Percentiles rank a stretch among this genome's conserved stretches.
Conservation (phyloP, 768 basidiomycete species). For the Xerocomus potaroensis region DNA sequence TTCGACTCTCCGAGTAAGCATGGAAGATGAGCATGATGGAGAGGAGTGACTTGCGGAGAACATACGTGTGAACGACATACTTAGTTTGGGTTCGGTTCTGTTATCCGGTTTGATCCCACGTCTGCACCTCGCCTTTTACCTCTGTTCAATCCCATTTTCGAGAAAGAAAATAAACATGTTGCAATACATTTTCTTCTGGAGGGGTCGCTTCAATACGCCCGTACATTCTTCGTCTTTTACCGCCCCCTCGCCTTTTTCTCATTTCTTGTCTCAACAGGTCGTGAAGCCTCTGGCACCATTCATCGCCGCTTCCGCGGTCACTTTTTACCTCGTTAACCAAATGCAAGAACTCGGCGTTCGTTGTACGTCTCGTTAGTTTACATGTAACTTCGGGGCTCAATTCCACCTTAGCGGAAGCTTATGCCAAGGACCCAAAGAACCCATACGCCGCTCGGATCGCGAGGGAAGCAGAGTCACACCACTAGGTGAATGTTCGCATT, state of each 20-base stretch:
- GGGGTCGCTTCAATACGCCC: slow-evolving; percentile 26
- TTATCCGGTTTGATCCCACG: slow-evolving; percentile 26
- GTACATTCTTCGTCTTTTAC: slow-evolving; percentile 14
- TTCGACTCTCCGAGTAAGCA: background rate
- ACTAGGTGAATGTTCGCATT: slow-evolving; percentile 28
- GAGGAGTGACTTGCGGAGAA: too few relatives aligned
- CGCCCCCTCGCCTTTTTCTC: background rate
- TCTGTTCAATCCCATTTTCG: background rate
- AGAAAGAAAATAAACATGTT: slow-evolving; percentile 13
- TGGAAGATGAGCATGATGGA: background rate
- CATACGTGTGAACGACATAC: slow-evolving; percentile 26
- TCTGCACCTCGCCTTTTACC: background rate
- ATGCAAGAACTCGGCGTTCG: slow-evolving; percentile 66
- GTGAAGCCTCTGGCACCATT: slow-evolving; percentile 78
- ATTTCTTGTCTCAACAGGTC: slow-evolving; percentile 42
- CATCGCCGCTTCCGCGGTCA: slow-evolving; percentile 59
- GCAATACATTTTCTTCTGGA: slow-evolving; percentile 26
- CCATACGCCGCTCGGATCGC: slow-evolving; percentile 78
- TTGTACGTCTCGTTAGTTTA: slow-evolving; percentile 47
- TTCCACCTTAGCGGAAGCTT: slow-evolving; percentile 50
- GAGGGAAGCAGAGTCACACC: slow-evolving; percentile 49
- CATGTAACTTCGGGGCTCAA: background rate
- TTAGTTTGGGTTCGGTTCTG: background rate
- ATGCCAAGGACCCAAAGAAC: slow-evolving; percentile 75
- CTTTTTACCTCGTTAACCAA: slow-evolving; percentile 62